Percentiles rank a stretch among this genome's conserved stretches.
Evolutionary conservation across 2,329 filamentous ascomycete species (phyloP).

Genomic region (Trichoderma sp.): DNA sequence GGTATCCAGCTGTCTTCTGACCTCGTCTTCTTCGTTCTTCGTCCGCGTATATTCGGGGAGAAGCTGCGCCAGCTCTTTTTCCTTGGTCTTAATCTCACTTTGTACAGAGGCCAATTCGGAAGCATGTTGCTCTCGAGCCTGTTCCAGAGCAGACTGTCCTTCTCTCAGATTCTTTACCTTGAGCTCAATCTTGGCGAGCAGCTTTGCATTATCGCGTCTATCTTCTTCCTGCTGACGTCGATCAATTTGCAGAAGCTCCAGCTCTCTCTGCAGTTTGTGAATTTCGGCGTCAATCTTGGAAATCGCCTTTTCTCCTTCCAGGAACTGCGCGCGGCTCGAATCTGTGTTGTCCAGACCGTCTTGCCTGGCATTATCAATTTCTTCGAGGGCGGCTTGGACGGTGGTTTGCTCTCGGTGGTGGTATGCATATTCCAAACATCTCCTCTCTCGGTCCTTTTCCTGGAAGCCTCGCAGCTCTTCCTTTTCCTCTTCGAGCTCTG

Average conservation of each 20-base stretch:
- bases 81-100: constrained; percentile 69
- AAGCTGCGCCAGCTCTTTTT: constrained; percentile 72
- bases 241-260: constrained; percentile 82
- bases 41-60: constrained; percentile 72
- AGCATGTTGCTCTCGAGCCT: constrained; percentile 68
- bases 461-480: constrained; percentile 92
- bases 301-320: constrained; percentile 76
- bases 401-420: constrained; percentile 85
- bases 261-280: constrained; percentile 72
- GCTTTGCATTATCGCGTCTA: constrained; percentile 74
- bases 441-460: constrained; percentile 87
- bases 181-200: constrained; percentile 80
- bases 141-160: constrained; percentile 73
- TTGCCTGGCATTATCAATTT: constrained; percentile 77
- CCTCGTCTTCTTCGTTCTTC: constrained; percentile 67
- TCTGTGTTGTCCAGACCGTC: constrained; percentile 83
- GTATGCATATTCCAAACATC: constrained; percentile 92
- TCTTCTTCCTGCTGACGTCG: constrained; percentile 87
- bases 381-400: constrained; percentile 72
- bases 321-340: constrained; percentile 71
- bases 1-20: constrained; percentile 70
- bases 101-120: constrained; percentile 70
- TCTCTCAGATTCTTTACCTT: constrained; percentile 80
- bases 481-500: constrained; percentile 93
- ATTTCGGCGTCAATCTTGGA: constrained; percentile 75